Percentiles rank a stretch among this genome's conserved stretches.
phyloP scores from a whole-genome alignment of 2,329 filamentous ascomycete genomes.

The Elsinoe ampelina region DNA sequence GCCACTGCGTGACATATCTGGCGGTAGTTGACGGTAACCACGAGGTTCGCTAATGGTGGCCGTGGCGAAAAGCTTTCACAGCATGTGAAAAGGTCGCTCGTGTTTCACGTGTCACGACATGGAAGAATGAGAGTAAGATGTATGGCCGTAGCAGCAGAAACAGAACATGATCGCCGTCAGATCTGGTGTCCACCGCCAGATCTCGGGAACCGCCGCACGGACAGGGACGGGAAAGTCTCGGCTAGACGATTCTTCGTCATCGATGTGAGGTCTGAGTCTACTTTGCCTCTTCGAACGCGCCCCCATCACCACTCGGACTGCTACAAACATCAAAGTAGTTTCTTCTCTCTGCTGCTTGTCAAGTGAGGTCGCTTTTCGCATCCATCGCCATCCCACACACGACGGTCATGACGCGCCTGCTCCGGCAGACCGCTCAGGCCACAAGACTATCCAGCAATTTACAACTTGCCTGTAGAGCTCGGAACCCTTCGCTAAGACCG shows the following conservation, averaged over 20 bases:
- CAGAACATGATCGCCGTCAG: not conserved
- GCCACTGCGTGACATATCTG: too few species aligned
- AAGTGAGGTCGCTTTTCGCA: not conserved
- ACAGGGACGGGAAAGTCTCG: conserved; percentile 9
- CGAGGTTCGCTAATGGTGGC: too few species aligned
- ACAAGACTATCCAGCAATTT: conserved; percentile 26
- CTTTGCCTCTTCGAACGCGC: conserved; percentile 1
- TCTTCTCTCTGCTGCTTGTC: not conserved
- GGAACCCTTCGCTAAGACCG: conserved; percentile 27
- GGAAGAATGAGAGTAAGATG: too few species aligned
- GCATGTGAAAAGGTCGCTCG: too few species aligned
- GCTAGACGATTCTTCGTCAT: conserved; percentile 12
- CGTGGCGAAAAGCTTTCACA: too few species aligned
- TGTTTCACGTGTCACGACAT: too few species aligned
- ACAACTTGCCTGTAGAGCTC: conserved; percentile 26
- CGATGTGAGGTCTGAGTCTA: conserved; percentile 7
- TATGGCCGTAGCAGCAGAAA: too few species aligned
- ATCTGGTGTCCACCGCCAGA: not conserved
- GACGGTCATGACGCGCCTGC: conserved; percentile 25
- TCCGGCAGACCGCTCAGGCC: conserved; percentile 28
- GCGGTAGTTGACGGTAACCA: too few species aligned
- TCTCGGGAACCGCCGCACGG: conserved; percentile 2
- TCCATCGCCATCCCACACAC: not conserved
- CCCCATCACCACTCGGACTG: not conserved
- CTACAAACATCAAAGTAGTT: not conserved